Percentiles rank a stretch among this genome's conserved stretches.
phyloP scores from a whole-genome alignment of 768 basidiomycete species.

The Panus rudis region DNA sequence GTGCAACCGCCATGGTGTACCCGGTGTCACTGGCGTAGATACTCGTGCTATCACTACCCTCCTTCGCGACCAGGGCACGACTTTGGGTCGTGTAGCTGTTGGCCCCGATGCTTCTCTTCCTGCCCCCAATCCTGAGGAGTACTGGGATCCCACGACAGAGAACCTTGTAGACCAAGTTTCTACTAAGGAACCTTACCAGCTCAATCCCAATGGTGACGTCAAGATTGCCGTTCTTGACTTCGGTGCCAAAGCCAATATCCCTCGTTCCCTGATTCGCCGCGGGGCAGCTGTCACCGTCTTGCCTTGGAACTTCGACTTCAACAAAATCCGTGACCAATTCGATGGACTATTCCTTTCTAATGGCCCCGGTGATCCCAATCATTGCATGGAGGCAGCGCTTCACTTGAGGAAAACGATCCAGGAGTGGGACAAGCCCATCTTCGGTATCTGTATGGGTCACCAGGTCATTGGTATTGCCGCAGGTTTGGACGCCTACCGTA shows the following conservation, averaged over 20 bases:
- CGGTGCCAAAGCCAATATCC: constrained; percentile 95
- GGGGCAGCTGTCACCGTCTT: constrained; percentile 91
- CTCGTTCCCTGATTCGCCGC: constrained; percentile 85
- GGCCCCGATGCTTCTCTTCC: constrained; percentile 62
- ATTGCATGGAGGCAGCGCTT: constrained; percentile 79
- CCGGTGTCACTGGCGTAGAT: constrained; percentile 94
- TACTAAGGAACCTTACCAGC: constrained; percentile 72
- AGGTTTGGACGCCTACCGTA: constrained; percentile 92
- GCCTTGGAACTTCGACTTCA: constrained; percentile 98
- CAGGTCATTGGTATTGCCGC: constrained; percentile 98
- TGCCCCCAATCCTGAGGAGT: constrained; percentile 60
- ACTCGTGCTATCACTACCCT: constrained; percentile 93
- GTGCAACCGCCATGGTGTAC: constrained; percentile 86
- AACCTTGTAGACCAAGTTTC: constrained; percentile 95
- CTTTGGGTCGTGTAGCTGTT: constrained; percentile 83
- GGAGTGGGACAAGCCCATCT: constrained; percentile 92
- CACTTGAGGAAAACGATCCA: constrained; percentile 74
- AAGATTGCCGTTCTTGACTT: constrained; percentile 96
- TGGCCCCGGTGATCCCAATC: constrained; percentile 90
- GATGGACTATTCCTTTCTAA: constrained; percentile 97
- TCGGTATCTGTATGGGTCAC: constrained; percentile 99
- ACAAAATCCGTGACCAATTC: constrained; percentile 78
- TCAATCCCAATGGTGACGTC: constrained; percentile 83
- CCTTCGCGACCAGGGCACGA: constrained; percentile 94
- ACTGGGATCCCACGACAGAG: constrained; percentile 88